Conservation (phyloP, 495 filamentous ascomycete species). For the Penicillium argentinense region DNA sequence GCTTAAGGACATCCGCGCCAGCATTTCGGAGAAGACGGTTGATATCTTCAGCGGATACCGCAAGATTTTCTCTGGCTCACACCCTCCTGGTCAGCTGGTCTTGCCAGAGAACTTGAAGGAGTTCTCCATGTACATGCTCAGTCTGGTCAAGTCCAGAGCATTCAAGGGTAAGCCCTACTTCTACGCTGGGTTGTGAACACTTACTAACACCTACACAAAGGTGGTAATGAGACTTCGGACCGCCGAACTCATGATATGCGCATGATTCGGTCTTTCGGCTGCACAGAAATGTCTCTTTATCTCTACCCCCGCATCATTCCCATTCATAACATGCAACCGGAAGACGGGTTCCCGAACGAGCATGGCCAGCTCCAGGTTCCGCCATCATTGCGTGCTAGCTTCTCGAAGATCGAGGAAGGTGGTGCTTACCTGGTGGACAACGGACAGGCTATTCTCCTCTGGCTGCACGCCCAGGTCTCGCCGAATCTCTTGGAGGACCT, state of each 20-base stretch:
- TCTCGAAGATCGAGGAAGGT: slow-evolving; percentile 86
- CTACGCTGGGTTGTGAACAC: slow-evolving; percentile 2
- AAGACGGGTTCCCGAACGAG: slow-evolving; percentile 85
- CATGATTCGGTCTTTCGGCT: slow-evolving; percentile 82
- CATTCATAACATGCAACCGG: slow-evolving; percentile 74
- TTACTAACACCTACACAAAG: slow-evolving; percentile 19
- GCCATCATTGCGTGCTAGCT: slow-evolving; percentile 73
- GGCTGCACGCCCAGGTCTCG: slow-evolving; percentile 76
- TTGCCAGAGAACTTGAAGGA: slow-evolving; percentile 96
- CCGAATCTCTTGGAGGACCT: slow-evolving; percentile 86
- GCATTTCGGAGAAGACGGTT: slow-evolving; percentile 86
- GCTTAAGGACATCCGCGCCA: slow-evolving; percentile 84
- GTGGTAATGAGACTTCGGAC: slow-evolving; percentile 86
- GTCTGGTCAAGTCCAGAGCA: slow-evolving; percentile 84
- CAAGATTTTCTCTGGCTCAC: slow-evolving; percentile 81
- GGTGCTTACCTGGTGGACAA: slow-evolving; percentile 98
- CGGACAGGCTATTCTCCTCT: slow-evolving; percentile 85
- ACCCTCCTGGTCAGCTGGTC: slow-evolving; percentile 90
- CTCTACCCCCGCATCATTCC: slow-evolving; percentile 94
- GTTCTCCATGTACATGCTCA: slow-evolving; percentile 96
- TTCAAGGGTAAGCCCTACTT: slow-evolving; percentile 66
- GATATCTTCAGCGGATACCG: slow-evolving; percentile 93
- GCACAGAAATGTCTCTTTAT: slow-evolving; percentile 82
- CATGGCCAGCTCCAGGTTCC: slow-evolving; percentile 80
- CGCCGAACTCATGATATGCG: slow-evolving; percentile 88